These are phyloP conservation scores for Betula pendula DNA, from an alignment of 306 rosid genomes.

Conservation along the genomic window DNA sequence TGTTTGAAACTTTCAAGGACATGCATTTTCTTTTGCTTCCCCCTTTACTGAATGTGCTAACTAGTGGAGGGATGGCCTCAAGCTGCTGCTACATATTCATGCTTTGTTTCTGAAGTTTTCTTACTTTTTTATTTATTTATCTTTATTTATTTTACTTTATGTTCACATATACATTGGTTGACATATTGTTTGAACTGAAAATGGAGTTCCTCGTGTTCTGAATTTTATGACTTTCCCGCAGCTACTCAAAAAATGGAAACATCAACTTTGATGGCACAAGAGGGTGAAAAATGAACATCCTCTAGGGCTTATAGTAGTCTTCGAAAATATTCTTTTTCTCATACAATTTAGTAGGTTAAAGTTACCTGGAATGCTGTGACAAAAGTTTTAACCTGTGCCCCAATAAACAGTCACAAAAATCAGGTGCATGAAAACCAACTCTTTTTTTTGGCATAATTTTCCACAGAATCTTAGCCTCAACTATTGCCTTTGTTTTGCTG, in stretches of 20 bases:
- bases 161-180: not conserved
- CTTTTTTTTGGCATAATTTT: not conserved
- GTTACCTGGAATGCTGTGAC: too few relatives aligned
- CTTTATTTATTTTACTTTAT: not conserved
- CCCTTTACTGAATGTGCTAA: not conserved
- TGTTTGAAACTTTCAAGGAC: not conserved
- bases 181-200: not conserved
- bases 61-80: not conserved
- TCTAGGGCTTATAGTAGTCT: not conserved
- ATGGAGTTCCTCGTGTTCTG: not conserved
- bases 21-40: not conserved
- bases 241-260: not conserved
- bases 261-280: not conserved
- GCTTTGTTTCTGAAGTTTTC: not conserved
- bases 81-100: not conserved
- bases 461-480: not conserved
- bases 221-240: not conserved
- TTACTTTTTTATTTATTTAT: too few relatives aligned
- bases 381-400: not conserved
- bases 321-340: not conserved
- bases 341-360: too few relatives aligned
- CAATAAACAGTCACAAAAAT: constrained; percentile 10
- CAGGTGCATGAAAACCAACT: not conserved
- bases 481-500: not conserved
- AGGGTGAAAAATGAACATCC: not conserved